Evolutionary conservation across 2,329 filamentous ascomycete genomes (phyloP).

Genomic region (Thielaviopsis ethacetica): DNA sequence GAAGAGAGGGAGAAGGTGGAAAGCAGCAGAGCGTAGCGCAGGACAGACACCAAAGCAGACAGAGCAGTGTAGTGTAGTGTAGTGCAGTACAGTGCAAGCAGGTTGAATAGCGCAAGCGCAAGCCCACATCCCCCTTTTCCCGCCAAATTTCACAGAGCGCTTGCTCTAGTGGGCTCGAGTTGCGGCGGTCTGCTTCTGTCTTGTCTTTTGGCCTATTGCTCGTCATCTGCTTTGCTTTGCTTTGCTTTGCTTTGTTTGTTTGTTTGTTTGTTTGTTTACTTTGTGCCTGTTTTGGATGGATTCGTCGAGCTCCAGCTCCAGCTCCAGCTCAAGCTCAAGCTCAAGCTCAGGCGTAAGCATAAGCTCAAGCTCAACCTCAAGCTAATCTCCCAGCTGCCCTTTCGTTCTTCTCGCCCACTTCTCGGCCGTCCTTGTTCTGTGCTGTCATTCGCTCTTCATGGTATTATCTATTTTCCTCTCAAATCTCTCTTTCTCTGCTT

Average conservation of each 20-base stretch:
- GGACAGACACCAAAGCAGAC: no score
- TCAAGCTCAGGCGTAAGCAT: neutral
- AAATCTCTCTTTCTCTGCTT: neutral
- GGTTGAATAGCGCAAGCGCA: no score
- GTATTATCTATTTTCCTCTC: neutral
- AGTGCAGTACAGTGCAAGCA: no score
- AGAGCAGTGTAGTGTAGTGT: no score
- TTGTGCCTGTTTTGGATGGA: neutral
- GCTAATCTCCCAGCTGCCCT: neutral
- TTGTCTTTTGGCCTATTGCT: no score
- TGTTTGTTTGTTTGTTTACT: neutral
- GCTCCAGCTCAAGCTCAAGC: no score
- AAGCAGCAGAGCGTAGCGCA: neutral
- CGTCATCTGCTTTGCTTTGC: no score
- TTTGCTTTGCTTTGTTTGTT: neutral
- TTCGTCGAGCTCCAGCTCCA: neutral
- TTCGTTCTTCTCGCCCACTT: neutral
- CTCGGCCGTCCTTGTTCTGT: no score
- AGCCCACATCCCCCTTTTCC: no score
- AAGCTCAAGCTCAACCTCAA: neutral
- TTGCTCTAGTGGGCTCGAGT: no score
- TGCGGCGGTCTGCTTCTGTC: no score
- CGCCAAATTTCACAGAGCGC: no score
- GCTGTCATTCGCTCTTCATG: neutral
- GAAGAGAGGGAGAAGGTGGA: neutral